These are phyloP conservation scores for Monocercomonoides exilis DNA, from an alignment of 78 protist genomes.

Conservation along the genomic window DNA sequence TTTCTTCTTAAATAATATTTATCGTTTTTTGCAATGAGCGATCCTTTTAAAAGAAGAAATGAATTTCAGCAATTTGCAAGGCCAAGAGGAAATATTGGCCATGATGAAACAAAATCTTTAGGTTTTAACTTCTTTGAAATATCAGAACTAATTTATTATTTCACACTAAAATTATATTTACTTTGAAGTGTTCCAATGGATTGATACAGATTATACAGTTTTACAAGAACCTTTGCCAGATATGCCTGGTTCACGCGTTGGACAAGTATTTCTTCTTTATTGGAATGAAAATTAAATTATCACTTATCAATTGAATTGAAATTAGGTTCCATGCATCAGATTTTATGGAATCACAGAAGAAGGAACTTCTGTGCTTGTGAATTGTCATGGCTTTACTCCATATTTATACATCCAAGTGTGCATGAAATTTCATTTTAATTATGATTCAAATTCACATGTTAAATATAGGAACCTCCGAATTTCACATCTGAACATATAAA, in stretches of 20 bases:
- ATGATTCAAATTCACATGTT: not conserved
- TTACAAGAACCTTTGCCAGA: not conserved
- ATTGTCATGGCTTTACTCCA: constrained; percentile 91
- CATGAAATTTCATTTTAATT: not conserved
- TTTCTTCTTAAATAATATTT: not conserved
- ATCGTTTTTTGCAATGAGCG: not conserved
- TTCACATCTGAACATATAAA: constrained; percentile 36
- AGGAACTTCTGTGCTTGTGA: constrained; percentile 76
- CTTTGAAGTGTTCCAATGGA: not conserved
- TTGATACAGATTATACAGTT: constrained; percentile 9
- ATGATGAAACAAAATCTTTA: not conserved
- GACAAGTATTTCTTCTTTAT: not conserved
- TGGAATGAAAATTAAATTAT: not conserved
- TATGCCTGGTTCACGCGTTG: not conserved
- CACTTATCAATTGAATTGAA: too few species aligned
- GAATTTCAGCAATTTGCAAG: not conserved
- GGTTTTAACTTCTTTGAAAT: not conserved
- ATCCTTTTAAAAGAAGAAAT: not conserved
- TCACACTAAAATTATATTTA: not conserved
- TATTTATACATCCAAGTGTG: constrained; percentile 77
- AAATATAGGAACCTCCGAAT: not conserved
- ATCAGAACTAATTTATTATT: not conserved
- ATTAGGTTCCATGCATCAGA: constrained; percentile 70
- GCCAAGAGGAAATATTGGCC: not conserved
- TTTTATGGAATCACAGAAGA: constrained; percentile 84